Evolutionary conservation across 2,329 filamentous ascomycete genomes (phyloP), one percentile per base, ranked within the genome.

Genomic region (Paecilomyces niveus): DNA sequence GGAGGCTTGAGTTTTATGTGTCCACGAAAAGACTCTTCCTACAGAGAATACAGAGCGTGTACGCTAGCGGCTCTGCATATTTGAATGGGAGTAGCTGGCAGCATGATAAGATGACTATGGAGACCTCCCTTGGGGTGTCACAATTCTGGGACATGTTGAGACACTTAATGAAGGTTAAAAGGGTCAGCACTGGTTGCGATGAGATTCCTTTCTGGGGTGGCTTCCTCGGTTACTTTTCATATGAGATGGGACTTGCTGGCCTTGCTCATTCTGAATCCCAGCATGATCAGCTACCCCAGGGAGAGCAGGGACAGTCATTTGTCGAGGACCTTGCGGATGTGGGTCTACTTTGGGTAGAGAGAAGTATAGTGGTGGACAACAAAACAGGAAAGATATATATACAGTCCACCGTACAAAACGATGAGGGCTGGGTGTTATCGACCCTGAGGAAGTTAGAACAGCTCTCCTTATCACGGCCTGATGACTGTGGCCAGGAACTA

Each of bases 201-300:
- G 62, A 73, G 1, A 67, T 76, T 21, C 78, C 89, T 0, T 96
- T 96, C 69, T 85, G 89, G 73, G 92, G 90, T 55, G 92, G 92
- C 0, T 86, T 96, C 59, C 85, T 96, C 75, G 92, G 92, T 0
- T 95, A 88, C 67, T 82, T 91, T 55, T 91, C 89, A 0, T 96
- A 96, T 61, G 92, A 96, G 71, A 85, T 92, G 69, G 90, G 90
- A 0, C 76, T 95, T 1, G 78, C 72, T 6, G 68, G 72, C 54
- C 63, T 85, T 81, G 18, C 85, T 86, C 72, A 71, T 54, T 66
- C 70, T 2, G 68, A 69, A 54, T 58, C 57, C 73, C 54, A 76
- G 63, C 24, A 33, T 9, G 24, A 18, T 9, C n/a, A 50, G 22
- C 18, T 22, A 11, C 21, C 50, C 33, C 9, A 29, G 35, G n/a